These are phyloP conservation scores for Alternaria incomplexa DNA, from an alignment of 2,329 filamentous ascomycete genomes.

Conservation along the genomic window DNA sequence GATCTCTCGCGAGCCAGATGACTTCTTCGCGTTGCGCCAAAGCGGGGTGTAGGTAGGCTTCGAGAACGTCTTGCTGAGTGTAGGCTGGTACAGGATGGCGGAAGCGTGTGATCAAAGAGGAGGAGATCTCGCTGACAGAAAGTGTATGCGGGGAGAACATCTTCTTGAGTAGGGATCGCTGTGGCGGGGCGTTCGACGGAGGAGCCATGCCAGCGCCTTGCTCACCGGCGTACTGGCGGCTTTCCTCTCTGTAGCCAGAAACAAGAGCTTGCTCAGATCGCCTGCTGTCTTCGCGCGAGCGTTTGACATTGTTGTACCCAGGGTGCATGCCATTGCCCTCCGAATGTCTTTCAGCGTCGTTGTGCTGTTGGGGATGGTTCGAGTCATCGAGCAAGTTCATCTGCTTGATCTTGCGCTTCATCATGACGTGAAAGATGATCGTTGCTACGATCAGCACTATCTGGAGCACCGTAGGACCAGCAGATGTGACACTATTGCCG, in stretches of 20 bases:
- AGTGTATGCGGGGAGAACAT: slow-evolving; percentile 12
- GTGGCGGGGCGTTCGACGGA: neutral
- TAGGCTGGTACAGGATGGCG: slow-evolving; percentile 13
- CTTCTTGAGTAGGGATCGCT: slow-evolving; percentile 6
- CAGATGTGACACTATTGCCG: slow-evolving; percentile 39
- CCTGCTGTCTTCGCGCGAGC: neutral
- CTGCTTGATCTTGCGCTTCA: slow-evolving; percentile 40
- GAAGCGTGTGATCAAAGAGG: slow-evolving; percentile 13
- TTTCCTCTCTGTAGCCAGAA: neutral
- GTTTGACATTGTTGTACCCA: neutral
- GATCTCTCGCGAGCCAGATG: slow-evolving; percentile 37
- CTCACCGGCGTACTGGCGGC: neutral
- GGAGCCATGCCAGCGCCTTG: slow-evolving; percentile 4
- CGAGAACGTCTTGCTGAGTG: slow-evolving; percentile 14
- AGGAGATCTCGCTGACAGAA: slow-evolving; percentile 13
- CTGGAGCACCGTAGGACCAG: slow-evolving; percentile 52
- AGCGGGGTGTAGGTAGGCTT: slow-evolving; percentile 22
- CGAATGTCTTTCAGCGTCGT: slow-evolving; percentile 31
- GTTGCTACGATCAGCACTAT: slow-evolving; percentile 49
- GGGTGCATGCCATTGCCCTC: neutral
- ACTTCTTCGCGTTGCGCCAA: slow-evolving; percentile 12
- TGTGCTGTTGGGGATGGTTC: slow-evolving; percentile 23
- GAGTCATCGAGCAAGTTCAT: slow-evolving; percentile 39
- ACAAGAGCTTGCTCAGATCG: slow-evolving; percentile 2
- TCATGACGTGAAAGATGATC: slow-evolving; percentile 49